Base-by-base conservation (phyloP, 2,329 filamentous ascomycete species). In the Xylariaceae sp. region DNA sequence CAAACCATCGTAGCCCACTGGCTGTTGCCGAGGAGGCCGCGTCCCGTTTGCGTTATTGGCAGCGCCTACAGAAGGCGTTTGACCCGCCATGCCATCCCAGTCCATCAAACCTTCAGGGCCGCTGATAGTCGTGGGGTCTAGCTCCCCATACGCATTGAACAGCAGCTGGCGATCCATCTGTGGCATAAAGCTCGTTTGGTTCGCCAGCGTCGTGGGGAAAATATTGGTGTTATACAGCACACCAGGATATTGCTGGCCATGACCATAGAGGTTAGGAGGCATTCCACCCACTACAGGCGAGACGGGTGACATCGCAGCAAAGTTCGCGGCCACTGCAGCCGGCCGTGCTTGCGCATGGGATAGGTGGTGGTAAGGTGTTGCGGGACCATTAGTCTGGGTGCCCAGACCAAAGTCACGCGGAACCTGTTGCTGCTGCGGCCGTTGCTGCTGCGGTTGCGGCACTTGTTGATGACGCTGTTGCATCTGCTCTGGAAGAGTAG, bases 121-220 rank as follows among this genome's bases (percentile, higher is more conserved):
- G 47, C 68, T 67, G 53, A 78, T 75, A 8, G 72, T 71, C 6
- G 72, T 72, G 1, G 76, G 71, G 45, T 82, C 79, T 65, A 84
- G 72, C 35, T 77, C 80, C 7, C 79, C 78, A 68, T 92, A 93
- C 1, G 86, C 88, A 44, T 86, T 86, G 63, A 90, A 90, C 1
- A 91, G 86, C 63, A 92, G 84, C 68, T 91, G 88, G 2, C 88
- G 81, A 67, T 92, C 88, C 11, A 93, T 81, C 61, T 89, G 85
- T 8, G 87, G 85, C 30, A 91, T 75, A 56, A 85, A 79, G 2
- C 76, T 76, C 60, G 78, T 75, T 58, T 78, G 78, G 67, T 79
- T 80, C 18, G 75, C 74, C 13, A 86, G 73, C 3, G 78, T 30
- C 23, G 23, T 77, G 62, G 77, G 72, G n/a, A 85, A 76, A 44